A percentile compares a stretch with the other conserved stretches of the same genome.
Conservation (phyloP, 2,329 filamentous ascomycete genomes). For the Ceratocystis harringtonii region DNA sequence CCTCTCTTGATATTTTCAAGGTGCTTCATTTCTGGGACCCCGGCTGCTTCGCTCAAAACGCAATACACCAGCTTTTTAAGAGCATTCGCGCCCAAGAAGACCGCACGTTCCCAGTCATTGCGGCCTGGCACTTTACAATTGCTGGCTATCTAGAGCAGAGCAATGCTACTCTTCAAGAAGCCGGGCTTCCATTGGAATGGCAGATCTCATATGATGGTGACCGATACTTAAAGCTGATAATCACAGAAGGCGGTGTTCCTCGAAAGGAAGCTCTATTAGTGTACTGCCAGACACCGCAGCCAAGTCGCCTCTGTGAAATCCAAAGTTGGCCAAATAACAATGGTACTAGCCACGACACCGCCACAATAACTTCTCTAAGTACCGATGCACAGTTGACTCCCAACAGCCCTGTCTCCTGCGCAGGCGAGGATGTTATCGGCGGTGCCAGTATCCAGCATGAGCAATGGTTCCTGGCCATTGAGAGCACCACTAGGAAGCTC, state of each 20-base stretch:
- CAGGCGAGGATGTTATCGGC: neutral
- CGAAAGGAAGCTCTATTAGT: constrained; percentile 2
- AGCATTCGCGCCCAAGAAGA: neutral
- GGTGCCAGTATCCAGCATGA: neutral
- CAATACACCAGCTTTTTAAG: neutral
- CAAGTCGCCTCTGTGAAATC: neutral
- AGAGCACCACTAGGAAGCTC: neutral
- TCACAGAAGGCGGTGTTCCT: neutral
- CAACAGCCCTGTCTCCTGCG: neutral
- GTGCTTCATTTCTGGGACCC: neutral
- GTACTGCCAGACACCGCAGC: neutral
- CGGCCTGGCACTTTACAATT: neutral
- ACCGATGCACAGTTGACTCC: neutral
- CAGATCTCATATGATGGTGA: neutral
- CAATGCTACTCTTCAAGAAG: neutral
- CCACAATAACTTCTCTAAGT: neutral
- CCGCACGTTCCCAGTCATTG: neutral
- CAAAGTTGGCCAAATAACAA: neutral
- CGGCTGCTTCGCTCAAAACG: neutral
- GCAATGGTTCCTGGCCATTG: neutral
- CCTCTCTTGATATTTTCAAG: neutral
- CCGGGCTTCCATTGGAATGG: neutral
- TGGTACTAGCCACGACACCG: neutral
- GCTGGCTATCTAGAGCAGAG: neutral
- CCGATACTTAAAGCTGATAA: neutral